Evolutionary conservation across 2,329 filamentous ascomycete species (phyloP).

Genomic region (Sporothrix schenckii): DNA sequence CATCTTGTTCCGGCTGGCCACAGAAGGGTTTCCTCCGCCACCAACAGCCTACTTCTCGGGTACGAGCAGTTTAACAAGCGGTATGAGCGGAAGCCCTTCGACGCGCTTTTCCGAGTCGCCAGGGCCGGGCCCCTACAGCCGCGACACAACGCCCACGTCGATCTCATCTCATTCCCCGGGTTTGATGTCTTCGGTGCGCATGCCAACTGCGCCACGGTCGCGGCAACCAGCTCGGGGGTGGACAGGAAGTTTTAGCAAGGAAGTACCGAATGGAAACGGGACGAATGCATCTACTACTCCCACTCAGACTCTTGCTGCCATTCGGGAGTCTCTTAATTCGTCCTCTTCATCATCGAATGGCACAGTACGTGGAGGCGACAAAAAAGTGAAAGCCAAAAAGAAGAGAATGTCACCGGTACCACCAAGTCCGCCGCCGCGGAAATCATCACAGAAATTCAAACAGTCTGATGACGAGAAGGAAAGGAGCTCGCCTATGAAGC

Average conservation of each 20-base stretch:
- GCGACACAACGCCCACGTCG: slow-evolving; percentile 77
- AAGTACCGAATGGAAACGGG: slow-evolving; percentile 51
- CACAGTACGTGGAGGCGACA: slow-evolving; percentile 61
- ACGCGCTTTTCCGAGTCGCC: slow-evolving; percentile 75
- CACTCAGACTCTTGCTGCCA: slow-evolving; percentile 62
- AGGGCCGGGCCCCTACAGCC: slow-evolving; percentile 69
- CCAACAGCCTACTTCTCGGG: slow-evolving; percentile 67
- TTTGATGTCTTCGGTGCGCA: slow-evolving; percentile 54
- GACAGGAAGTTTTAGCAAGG: slow-evolving; percentile 59
- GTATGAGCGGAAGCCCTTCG: slow-evolving; percentile 70
- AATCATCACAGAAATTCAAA: slow-evolving; percentile 61
- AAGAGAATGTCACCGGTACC: slow-evolving; percentile 54
- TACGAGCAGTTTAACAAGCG: slow-evolving; percentile 58
- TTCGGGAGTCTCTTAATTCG: slow-evolving; percentile 70
- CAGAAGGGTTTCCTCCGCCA: slow-evolving; percentile 64
- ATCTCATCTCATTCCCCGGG: slow-evolving; percentile 74
- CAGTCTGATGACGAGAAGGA: slow-evolving; percentile 45
- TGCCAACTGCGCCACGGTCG: slow-evolving; percentile 49
- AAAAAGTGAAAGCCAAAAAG: slow-evolving; percentile 49
- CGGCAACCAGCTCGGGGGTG: slow-evolving; percentile 60
- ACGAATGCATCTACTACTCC: slow-evolving; percentile 53
- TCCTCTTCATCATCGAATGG: slow-evolving; percentile 67
- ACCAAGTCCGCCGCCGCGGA: slow-evolving; percentile 64
- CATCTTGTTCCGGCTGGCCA: slow-evolving; percentile 60
- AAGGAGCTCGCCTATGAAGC: slow-evolving; percentile 45